Percentiles rank a stretch among this genome's conserved stretches.
These are phyloP conservation scores for Xylogone sp. DNA, from an alignment of 2,329 filamentous ascomycete genomes.

Conservation along the genomic window DNA sequence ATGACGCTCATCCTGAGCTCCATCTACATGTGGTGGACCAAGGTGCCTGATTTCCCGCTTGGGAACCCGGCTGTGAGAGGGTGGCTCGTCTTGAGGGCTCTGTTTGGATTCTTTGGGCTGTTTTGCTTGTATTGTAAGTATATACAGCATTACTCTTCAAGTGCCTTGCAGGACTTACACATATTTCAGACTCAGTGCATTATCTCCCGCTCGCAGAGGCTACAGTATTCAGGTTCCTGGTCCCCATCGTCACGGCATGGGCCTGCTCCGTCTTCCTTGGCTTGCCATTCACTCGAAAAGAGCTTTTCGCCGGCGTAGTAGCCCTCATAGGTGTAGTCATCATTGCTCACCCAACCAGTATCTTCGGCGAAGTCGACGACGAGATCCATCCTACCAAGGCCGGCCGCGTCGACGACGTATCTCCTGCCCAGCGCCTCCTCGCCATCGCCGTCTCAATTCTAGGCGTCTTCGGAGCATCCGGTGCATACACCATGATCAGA, in stretches of 20 bases:
- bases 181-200: constrained; percentile 36
- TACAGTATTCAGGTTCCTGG: constrained; percentile 84
- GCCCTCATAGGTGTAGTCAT: constrained; percentile 78
- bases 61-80: constrained; percentile 63
- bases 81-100: constrained; percentile 64
- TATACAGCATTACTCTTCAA: not conserved
- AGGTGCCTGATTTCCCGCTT: constrained; percentile 66
- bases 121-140: constrained; percentile 48
- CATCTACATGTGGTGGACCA: constrained; percentile 70
- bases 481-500: constrained; percentile 71
- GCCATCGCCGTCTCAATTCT: constrained; percentile 71
- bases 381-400: constrained; percentile 4
- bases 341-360: constrained; percentile 61
- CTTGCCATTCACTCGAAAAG: constrained; percentile 72
- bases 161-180: not conserved
- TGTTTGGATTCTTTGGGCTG: constrained; percentile 72
- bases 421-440: constrained; percentile 36
- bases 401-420: constrained; percentile 14
- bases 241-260: constrained; percentile 77
- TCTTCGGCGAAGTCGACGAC: constrained; percentile 17
- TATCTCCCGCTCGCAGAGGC: constrained; percentile 85
- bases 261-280: constrained; percentile 70
- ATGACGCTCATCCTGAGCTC: constrained; percentile 22
- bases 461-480: constrained; percentile 72
- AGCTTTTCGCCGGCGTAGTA: constrained; percentile 71